Percentiles rank a stretch among this genome's conserved stretches.
These are phyloP conservation scores for Dendrocalamus sinicus DNA, from an alignment of 176 grass and related monocot genomes.

Conservation along the genomic window DNA sequence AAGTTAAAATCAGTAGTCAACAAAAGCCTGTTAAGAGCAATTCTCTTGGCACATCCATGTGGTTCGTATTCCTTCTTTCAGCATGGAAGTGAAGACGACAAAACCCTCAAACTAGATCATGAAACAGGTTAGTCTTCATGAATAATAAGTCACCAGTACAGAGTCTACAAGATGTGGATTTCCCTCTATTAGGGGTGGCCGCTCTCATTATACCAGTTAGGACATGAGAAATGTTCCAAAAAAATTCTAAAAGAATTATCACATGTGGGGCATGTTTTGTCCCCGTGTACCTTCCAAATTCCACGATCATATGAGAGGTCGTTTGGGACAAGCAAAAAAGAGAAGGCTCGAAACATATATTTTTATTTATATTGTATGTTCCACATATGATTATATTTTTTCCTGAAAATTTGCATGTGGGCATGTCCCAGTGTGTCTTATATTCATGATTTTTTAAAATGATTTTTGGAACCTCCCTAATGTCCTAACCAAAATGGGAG, in stretches of 20 bases:
- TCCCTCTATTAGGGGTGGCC: background rate
- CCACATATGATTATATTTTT: background rate
- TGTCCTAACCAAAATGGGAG: background rate
- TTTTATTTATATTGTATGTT: background rate
- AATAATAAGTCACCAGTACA: slow-evolving; percentile 8
- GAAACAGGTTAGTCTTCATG: slow-evolving; percentile 27
- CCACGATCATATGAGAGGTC: background rate
- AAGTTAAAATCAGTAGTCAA: slow-evolving; percentile 30
- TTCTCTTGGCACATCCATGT: slow-evolving; percentile 5
- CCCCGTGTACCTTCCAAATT: background rate
- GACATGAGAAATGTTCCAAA: background rate
- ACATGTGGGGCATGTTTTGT: background rate
- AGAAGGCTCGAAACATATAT: background rate
- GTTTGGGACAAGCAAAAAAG: background rate
- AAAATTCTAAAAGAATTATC: background rate
- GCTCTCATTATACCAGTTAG: background rate
- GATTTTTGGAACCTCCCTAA: background rate
- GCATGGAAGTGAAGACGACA: slow-evolving; percentile 12
- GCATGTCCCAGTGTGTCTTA: background rate
- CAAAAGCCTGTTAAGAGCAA: slow-evolving; percentile 9
- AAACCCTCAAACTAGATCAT: slow-evolving; percentile 33
- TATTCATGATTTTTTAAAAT: background rate
- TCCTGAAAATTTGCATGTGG: background rate
- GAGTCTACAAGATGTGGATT: background rate
- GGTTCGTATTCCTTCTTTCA: slow-evolving; percentile 18